Conservation (phyloP, 176 grass and related monocot genomes). For the Puya raimondii region DNA sequence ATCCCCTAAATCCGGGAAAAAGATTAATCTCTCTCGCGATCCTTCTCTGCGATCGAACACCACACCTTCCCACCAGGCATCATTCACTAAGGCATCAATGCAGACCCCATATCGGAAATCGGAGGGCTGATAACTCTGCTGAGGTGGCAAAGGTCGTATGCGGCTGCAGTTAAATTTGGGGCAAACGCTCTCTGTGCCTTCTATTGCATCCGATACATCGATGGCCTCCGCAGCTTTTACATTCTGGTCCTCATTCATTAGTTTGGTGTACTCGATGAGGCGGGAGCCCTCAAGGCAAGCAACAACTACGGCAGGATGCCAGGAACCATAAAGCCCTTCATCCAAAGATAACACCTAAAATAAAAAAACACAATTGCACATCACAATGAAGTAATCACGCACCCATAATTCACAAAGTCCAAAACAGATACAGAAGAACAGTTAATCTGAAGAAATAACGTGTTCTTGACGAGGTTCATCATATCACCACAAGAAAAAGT, state of each 20-base stretch:
- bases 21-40: conserved; percentile 31
- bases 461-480: no score
- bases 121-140: conserved; percentile 17
- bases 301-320: conserved; percentile 23
- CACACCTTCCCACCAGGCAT: conserved; percentile 77
- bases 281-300: background rate
- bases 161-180: conserved; percentile 1
- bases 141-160: conserved; percentile 33
- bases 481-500: no score
- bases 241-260: conserved; percentile 6
- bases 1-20: conserved; percentile 74
- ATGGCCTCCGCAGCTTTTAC: conserved; percentile 14
- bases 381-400: conserved; percentile 20
- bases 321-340: conserved; percentile 26
- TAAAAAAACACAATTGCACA: conserved; percentile 5
- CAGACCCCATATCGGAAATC: conserved; percentile 50
- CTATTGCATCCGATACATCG: conserved; percentile 19
- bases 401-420: conserved; percentile 8
- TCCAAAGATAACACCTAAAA: conserved; percentile 30
- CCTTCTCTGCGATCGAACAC: conserved; percentile 46
- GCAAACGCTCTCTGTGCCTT: conserved; percentile 5
- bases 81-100: conserved; percentile 43
- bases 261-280: conserved; percentile 17
- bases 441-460: no score
- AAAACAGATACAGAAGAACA: background rate